phyloP scores from a whole-genome alignment of 192 early-diverging fungal species.

The Backusella circina region DNA sequence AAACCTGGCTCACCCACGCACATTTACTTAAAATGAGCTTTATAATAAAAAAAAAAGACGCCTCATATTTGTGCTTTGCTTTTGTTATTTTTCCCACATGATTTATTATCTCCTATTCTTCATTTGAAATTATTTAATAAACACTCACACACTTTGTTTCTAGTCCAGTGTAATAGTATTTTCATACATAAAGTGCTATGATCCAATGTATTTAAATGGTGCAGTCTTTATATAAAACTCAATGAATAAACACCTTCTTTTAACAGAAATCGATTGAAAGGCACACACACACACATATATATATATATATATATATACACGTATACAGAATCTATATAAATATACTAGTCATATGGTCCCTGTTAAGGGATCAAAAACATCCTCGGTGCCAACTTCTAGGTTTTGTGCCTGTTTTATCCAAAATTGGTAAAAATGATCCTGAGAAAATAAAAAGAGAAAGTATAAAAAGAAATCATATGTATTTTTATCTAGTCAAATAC shows the following conservation, averaged over 20 bases:
- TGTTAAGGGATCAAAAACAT: slow-evolving; percentile 1
- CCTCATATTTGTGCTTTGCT: background rate
- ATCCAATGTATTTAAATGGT: background rate
- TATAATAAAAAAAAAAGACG: background rate
- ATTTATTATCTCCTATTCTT: background rate
- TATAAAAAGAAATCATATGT: background rate
- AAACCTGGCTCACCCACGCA: background rate
- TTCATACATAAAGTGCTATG: background rate
- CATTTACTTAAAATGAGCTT: background rate
- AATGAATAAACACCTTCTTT: background rate
- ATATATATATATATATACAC: too few relatives aligned
- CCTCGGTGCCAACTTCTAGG: background rate
- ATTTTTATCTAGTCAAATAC: too few relatives aligned
- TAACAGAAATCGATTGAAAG: background rate
- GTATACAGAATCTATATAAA: background rate
- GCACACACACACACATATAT: background rate
- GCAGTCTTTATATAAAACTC: background rate
- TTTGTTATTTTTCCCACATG: background rate
- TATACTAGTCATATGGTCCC: background rate
- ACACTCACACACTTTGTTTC: background rate
- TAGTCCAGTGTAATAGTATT: background rate
- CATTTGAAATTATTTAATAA: background rate
- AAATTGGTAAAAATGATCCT: background rate
- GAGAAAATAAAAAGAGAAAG: background rate
- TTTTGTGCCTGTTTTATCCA: background rate